These are phyloP conservation scores for Lactifluus piperatus DNA, from an alignment of 768 basidiomycete species.

Conservation along the genomic window DNA sequence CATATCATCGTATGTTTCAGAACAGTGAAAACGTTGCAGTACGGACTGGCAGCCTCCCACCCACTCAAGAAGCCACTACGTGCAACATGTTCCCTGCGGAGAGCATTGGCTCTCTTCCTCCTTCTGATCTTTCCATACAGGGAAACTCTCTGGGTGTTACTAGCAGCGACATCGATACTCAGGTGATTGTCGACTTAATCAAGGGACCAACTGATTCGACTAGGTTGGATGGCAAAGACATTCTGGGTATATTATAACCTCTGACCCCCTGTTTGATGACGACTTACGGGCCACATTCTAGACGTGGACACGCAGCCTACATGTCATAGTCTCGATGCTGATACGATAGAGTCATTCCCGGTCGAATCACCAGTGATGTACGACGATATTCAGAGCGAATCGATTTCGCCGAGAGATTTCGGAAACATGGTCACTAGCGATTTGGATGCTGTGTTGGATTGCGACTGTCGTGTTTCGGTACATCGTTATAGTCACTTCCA, in stretches of 20 bases:
- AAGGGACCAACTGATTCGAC: slow-evolving; percentile 14
- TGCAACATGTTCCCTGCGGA: not conserved
- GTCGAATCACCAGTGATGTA: slow-evolving; percentile 2
- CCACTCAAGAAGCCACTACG: slow-evolving; percentile 13
- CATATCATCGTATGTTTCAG: not conserved
- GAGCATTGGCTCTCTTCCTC: slow-evolving; percentile 13
- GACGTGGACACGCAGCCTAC: slow-evolving; percentile 29
- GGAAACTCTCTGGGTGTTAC: slow-evolving; percentile 2
- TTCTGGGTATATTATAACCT: slow-evolving; percentile 34
- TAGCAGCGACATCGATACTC: slow-evolving; percentile 31
- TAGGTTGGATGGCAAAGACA: slow-evolving; percentile 34
- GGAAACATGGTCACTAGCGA: slow-evolving; percentile 15
- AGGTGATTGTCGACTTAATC: slow-evolving; percentile 31
- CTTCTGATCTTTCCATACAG: slow-evolving; percentile 15
- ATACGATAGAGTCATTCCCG: slow-evolving; percentile 35
- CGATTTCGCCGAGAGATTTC: slow-evolving; percentile 10
- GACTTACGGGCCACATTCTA: slow-evolving; percentile 8
- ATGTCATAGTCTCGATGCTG: slow-evolving; percentile 9
- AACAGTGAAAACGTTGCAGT: not conserved
- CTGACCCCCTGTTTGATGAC: not conserved
- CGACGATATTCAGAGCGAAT: not conserved
- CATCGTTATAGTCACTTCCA: not conserved
- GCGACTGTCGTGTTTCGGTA: slow-evolving; percentile 62
- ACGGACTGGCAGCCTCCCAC: slow-evolving; percentile 20
- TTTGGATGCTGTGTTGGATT: slow-evolving; percentile 41